Evolutionary conservation across 179 eudicot genomes (phyloP), one percentile per base, ranked within the genome.

Genomic region (Gypsophila paniculata): DNA sequence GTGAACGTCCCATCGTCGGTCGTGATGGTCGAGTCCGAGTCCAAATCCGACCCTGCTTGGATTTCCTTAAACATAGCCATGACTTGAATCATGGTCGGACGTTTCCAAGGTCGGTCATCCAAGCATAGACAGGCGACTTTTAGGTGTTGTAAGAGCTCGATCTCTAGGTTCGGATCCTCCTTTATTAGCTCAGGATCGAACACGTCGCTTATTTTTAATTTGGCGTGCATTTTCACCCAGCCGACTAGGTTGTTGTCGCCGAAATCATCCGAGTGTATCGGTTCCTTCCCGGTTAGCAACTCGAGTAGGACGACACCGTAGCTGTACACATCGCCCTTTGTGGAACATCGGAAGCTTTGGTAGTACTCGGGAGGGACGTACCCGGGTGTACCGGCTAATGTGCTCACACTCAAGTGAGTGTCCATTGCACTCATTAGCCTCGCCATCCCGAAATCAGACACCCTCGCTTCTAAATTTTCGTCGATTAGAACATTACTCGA

Each of bases 21-120:
- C 0, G 79, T 82, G 3, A 85, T 76, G 61, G 90, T 85, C 15
- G 96, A 86, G 3, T 79, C 38, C 0, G 94, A 84, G 71, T 90
- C 92, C 11, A 90, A 29, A 51, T 86, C 94, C 0, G 92, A 89
- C 19, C 99, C 92, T 0, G 96, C 90, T 76, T 91, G 94, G 53
- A 94, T 94, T 73, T 94, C 96, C 76, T 91, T 94, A 76, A 94
- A 90, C 96, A 86, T 89, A 0, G 99, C 95, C 96, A 94, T 82
- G 19, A 94, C 99, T 76, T 94, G 93, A n/a, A 94, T 90, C 96
- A 94, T 94, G 0, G 94, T 89, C 2, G 99, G 99, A 0, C 99
- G 82, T 38, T 74, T 80, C 79, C 76, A 86, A 6, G 90, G 91
- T 63, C 97, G 83, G 59, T 94, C 99, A 32, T 94, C 96, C 62